Evolutionary conservation across 192 early-diverging fungal genomes (phyloP).

Genomic region (Coemansia sp.): DNA sequence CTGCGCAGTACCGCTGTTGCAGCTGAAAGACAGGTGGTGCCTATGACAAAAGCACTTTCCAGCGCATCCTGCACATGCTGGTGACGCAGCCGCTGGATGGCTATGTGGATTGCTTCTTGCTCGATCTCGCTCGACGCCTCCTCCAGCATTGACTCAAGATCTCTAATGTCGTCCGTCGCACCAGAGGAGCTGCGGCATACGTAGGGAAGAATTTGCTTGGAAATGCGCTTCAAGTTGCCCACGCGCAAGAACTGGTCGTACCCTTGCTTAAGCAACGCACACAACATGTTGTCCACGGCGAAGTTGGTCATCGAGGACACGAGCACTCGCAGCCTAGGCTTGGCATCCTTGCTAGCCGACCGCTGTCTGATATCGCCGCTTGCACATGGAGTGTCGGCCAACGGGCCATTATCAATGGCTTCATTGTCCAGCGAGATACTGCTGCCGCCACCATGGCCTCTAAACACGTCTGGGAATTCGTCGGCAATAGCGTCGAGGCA

Average conservation of each 20-base stretch:
- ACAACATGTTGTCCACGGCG: conserved; percentile 74
- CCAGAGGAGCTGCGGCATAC: conserved; percentile 50
- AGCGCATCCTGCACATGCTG: conserved; percentile 40
- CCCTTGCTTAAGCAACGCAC: conserved; percentile 63
- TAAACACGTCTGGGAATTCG: conserved; percentile 46
- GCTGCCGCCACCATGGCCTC: background rate
- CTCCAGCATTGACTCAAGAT: conserved; percentile 75
- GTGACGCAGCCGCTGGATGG: conserved; percentile 50
- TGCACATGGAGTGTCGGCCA: background rate
- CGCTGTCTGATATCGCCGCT: conserved; percentile 18
- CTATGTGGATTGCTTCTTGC: conserved; percentile 47
- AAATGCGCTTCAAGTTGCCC: conserved; percentile 71
- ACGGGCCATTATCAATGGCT: background rate
- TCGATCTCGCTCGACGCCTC: conserved; percentile 52
- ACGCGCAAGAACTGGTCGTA: conserved; percentile 71
- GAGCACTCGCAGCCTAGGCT: conserved; percentile 58
- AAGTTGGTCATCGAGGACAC: conserved; percentile 78
- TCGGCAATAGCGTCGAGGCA: conserved; percentile 60
- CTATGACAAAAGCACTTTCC: conserved; percentile 58
- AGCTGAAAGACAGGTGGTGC: conserved; percentile 82
- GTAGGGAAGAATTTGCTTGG: conserved; percentile 66
- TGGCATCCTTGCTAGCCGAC: conserved; percentile 1
- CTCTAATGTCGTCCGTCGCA: conserved; percentile 66
- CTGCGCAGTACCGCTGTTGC: conserved; percentile 69
- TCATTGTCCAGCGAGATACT: conserved; percentile 1